A percentile compares a stretch with the other conserved stretches of the same genome.
Evolutionary conservation across 768 basidiomycete genomes (phyloP).

Genomic region (Leccinellum rugosiceps): DNA sequence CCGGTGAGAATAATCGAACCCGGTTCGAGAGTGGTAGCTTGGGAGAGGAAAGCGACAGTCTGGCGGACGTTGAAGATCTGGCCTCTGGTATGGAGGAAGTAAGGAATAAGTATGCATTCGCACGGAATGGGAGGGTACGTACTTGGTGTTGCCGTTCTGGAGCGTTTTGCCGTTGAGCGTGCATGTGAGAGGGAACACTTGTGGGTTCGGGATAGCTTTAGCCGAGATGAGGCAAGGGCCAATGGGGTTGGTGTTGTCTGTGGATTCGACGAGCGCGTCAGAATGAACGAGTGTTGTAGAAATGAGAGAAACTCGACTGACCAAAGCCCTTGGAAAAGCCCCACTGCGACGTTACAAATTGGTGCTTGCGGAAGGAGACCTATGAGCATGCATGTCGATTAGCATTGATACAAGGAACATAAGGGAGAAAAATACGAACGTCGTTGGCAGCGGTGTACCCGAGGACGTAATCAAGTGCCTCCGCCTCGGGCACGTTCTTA

Average conservation of each 20-base stretch:
- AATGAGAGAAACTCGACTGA: slow-evolving; percentile 25
- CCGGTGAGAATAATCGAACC: slow-evolving; percentile 83
- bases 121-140: neutral
- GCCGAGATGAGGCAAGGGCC: slow-evolving; percentile 80
- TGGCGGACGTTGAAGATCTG: slow-evolving; percentile 80
- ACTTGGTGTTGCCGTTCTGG: slow-evolving; percentile 82
- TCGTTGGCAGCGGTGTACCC: slow-evolving; percentile 82
- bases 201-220: slow-evolving; percentile 60
- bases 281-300: neutral
- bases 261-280: too few relatives aligned
- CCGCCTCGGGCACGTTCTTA: slow-evolving; percentile 73
- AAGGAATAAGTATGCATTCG: neutral
- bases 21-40: slow-evolving; percentile 78
- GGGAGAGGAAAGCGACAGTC: slow-evolving; percentile 77
- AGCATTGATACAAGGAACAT: neutral
- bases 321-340: slow-evolving; percentile 86
- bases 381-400: neutral
- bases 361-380: slow-evolving; percentile 80
- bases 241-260: slow-evolving; percentile 52
- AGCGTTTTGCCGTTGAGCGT: slow-evolving; percentile 63
- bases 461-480: slow-evolving; percentile 83
- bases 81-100: slow-evolving; percentile 43
- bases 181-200: slow-evolving; percentile 58
- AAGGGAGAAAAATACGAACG: slow-evolving; percentile 35
- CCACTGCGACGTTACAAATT: slow-evolving; percentile 83